Evolutionary conservation across 2,329 filamentous ascomycete species (phyloP).

Genomic region (Fusarium metavorans): DNA sequence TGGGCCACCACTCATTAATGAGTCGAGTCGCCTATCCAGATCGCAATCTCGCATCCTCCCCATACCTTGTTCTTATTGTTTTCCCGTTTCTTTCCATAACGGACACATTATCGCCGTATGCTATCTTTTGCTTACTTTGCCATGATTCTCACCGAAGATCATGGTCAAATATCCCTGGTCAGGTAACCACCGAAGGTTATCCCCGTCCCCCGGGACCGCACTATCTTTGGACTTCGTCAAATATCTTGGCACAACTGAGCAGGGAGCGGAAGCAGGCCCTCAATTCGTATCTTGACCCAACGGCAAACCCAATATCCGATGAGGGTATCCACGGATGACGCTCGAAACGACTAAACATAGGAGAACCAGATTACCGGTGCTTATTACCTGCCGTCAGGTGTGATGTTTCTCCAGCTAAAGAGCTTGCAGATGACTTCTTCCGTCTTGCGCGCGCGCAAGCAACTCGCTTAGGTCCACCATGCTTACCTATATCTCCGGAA

Average conservation of each 20-base stretch:
- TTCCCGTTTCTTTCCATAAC: constrained; percentile 5
- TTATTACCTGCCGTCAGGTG: constrained; percentile 3
- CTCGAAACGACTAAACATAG: background rate
- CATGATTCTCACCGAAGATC: background rate
- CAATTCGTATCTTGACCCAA: constrained; percentile 8
- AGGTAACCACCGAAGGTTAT: constrained; percentile 8
- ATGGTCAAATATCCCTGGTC: background rate
- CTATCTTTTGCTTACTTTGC: constrained; percentile 6
- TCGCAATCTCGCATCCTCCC: constrained; percentile 31
- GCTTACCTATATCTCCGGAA: background rate
- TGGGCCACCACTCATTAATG: constrained; percentile 22
- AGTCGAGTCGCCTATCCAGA: constrained; percentile 22
- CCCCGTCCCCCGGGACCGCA: background rate
- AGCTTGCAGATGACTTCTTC: constrained; percentile 6
- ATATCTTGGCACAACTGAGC: constrained; percentile 30
- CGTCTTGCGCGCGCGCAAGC: background rate
- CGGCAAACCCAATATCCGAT: background rate
- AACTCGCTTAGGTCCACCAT: background rate
- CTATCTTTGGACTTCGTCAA: constrained; percentile 27
- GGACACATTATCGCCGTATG: constrained; percentile 3
- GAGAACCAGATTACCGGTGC: constrained; percentile 3
- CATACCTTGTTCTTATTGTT: constrained; percentile 9
- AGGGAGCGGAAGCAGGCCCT: constrained; percentile 15
- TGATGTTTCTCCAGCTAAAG: constrained; percentile 10
- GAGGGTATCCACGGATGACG: background rate